Evolutionary conservation across 73 alveolate genomes (phyloP), one percentile per base, ranked within the genome.

Genomic region (Paramecium primaurelia): DNA sequence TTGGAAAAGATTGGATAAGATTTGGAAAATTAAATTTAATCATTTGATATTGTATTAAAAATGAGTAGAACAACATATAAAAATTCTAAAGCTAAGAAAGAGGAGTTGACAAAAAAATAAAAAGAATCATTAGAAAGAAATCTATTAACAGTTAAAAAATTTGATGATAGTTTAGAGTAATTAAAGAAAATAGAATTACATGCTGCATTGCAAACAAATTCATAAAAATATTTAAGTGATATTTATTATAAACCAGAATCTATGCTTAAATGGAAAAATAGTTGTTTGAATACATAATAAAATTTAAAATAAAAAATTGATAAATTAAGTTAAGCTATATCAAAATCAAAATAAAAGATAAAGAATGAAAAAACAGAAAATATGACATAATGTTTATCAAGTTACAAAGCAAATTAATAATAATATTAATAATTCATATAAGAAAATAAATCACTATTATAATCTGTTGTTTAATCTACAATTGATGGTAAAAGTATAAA

Each of bases 11-110:
- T 44, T 32, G 38, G 71, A 11, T 6, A 80, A 49, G 91, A 80
- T 22, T 26, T 80, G 6, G 91, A 80, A 80, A 80, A 80, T 80
- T n/a, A 80, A 47, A 49, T 80, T 11, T 80, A 80, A 45, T 80
- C 91, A 25, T 80, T 80, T 44, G 91, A 80, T 26, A 36, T 80
- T 8, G 36, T 80, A 12, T 26, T 80, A 26, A 80, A 80, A 26
- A 42, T 44, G 73, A 47, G 37, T 45, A 25, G 58, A 45, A 25
- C 11, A 28, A 18, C 49, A 11, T 80, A 80, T 18, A 26, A 40
- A 5, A 25, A 4, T 4, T 45, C 91, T 0, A 80, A 80, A 45
- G 30, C 30, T 1, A 80, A 49, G 49, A 80, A 42, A 20, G 58
- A 40, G 10, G 91, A 80, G 32, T 1, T 80, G 47, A 22, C 32